A percentile compares a stretch with the other conserved stretches of the same genome.
Conservation (phyloP, 345 rosid genomes). For the Salix caprea region DNA sequence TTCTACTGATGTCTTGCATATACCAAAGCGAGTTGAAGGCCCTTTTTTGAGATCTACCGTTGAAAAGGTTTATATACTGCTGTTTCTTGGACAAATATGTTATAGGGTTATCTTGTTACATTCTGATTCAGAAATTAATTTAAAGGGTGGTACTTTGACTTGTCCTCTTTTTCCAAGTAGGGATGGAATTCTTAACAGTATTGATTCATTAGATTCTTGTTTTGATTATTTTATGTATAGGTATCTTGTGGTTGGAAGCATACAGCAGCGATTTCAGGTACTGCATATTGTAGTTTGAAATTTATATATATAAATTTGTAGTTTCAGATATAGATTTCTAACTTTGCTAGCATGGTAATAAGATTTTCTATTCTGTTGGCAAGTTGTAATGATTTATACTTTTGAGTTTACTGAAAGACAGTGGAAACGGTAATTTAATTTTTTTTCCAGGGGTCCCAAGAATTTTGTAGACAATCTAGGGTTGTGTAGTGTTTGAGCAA, state of each 20-base stretch:
- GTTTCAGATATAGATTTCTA: not conserved
- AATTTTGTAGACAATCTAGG: too few species aligned
- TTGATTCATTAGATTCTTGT: not conserved
- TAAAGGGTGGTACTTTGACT: constrained; percentile 1
- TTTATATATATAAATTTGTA: not conserved
- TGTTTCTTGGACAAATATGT: constrained; percentile 2
- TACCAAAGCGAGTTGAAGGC: constrained; percentile 74
- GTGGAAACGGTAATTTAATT: too few species aligned
- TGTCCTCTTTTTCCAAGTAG: not conserved
- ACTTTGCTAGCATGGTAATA: not conserved
- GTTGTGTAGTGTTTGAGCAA: too few species aligned
- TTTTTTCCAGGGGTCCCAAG: too few species aligned
- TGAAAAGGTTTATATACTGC: constrained; percentile 40
- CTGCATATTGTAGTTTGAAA: constrained; percentile 5
- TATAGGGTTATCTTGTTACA: not conserved
- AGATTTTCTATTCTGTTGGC: not conserved
- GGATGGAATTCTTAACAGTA: not conserved
- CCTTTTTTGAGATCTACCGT: constrained; percentile 60
- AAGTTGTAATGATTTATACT: not conserved
- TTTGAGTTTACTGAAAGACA: too few species aligned
- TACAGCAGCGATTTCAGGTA: constrained; percentile 90
- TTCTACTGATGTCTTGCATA: constrained; percentile 51
- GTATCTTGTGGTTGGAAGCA: constrained; percentile 99
- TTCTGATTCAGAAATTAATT: not conserved
- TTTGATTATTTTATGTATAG: constrained; percentile 24